Percentiles rank a stretch among this genome's conserved stretches.
Evolutionary conservation across 306 rosid species (phyloP).

Genomic region (Cicer chorassanicum): DNA sequence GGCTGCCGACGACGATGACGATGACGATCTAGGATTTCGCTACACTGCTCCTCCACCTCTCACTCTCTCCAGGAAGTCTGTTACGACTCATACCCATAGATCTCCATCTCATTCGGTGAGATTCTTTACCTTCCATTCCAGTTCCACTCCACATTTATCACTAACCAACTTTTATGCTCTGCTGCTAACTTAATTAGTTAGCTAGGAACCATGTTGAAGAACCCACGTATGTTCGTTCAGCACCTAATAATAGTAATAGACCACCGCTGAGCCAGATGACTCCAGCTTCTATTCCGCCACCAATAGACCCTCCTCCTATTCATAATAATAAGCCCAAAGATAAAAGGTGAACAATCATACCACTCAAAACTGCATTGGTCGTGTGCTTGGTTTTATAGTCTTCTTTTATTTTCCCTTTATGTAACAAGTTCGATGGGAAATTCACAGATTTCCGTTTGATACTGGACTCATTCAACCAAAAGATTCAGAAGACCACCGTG

Average conservation of each 20-base stretch:
- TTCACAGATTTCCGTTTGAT: conserved; percentile 73
- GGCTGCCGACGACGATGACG: conserved; percentile 72
- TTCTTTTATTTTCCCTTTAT: background rate
- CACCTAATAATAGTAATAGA: conserved; percentile 37
- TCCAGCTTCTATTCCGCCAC: conserved; percentile 61
- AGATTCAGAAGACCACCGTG: conserved; percentile 68
- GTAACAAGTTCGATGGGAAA: conserved; percentile 10
- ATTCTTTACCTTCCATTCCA: conserved; percentile 29
- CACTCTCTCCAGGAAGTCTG: conserved; percentile 61
- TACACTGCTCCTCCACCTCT: conserved; percentile 92
- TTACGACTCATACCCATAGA: conserved; percentile 54
- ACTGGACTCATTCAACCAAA: conserved; percentile 55
- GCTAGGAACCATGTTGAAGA: conserved; percentile 62
- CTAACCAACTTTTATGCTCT: conserved; percentile 2
- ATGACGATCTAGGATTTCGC: conserved; percentile 84
- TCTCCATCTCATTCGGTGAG: conserved; percentile 73
- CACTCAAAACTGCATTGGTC: background rate
- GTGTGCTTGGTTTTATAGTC: conserved; percentile 24
- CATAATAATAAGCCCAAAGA: conserved; percentile 56
- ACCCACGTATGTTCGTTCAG: conserved; percentile 52
- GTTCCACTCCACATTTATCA: background rate
- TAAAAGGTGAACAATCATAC: conserved; percentile 54
- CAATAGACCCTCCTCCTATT: conserved; percentile 64
- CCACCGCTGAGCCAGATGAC: conserved; percentile 53
- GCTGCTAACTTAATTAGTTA: conserved; percentile 56